Evolutionary conservation across 805 yeast genomes (phyloP).

Genomic region (Saccharomycopsis schoenii): DNA sequence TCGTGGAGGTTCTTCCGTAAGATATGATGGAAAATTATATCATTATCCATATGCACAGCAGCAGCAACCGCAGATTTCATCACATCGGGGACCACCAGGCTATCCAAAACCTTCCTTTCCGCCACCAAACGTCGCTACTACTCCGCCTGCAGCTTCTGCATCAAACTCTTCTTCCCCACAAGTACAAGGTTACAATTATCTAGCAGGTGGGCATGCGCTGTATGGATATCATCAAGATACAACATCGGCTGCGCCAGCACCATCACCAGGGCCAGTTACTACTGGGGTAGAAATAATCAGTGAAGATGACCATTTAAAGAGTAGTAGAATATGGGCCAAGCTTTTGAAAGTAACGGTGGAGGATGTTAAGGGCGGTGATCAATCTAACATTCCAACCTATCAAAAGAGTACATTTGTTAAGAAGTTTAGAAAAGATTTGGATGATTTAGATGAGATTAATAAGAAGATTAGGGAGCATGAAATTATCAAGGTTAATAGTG

Average conservation of each 20-base stretch:
- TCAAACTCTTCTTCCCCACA: not conserved
- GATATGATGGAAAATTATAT: not conserved
- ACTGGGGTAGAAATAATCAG: not conserved
- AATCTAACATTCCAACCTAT: not conserved
- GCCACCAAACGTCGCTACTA: not conserved
- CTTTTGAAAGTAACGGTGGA: conserved; percentile 2
- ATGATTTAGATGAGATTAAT: conserved; percentile 16
- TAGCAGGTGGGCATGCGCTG: not conserved
- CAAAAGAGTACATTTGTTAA: conserved; percentile 9
- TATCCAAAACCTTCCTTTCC: not conserved
- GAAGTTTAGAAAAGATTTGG: conserved; percentile 14
- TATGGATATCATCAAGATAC: not conserved
- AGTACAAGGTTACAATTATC: not conserved
- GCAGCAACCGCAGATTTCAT: not conserved
- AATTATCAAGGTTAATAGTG: conserved; percentile 2
- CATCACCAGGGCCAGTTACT: not conserved
- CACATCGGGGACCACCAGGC: not conserved
- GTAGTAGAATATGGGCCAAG: conserved; percentile 18
- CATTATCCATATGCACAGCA: not conserved
- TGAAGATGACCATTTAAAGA: conserved; percentile 6
- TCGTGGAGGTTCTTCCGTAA: not conserved
- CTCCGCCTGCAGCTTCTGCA: not conserved
- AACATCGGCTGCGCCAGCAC: not conserved
- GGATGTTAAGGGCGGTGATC: not conserved
- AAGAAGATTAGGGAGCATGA: conserved; percentile 5